These are phyloP conservation scores for Talaromyces atroroseus DNA, from an alignment of 2,329 filamentous ascomycete genomes.

Conservation along the genomic window DNA sequence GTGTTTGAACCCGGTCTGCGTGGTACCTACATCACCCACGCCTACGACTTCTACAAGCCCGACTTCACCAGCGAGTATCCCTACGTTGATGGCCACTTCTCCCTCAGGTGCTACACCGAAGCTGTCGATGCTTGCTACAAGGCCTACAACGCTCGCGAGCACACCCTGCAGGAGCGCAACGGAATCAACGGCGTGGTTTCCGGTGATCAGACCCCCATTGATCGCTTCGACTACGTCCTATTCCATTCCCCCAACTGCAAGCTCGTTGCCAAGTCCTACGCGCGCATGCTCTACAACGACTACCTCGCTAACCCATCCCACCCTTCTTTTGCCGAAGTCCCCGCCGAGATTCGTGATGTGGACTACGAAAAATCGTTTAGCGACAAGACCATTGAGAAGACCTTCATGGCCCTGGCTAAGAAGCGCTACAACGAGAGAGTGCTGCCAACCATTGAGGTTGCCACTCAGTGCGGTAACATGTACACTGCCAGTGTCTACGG, in stretches of 20 bases:
- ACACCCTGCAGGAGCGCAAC: constrained; percentile 49
- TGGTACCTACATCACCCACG: constrained; percentile 74
- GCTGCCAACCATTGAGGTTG: constrained; percentile 65
- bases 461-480: constrained; percentile 68
- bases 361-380: constrained; percentile 73
- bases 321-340: constrained; percentile 66
- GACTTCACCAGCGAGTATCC: constrained; percentile 83
- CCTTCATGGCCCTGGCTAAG: constrained; percentile 77
- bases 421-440: constrained; percentile 78
- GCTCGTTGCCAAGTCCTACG: constrained; percentile 79
- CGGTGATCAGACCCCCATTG: constrained; percentile 57
- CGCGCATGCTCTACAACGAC: constrained; percentile 78
- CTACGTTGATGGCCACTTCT: constrained; percentile 79
- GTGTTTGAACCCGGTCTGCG: constrained; percentile 73
- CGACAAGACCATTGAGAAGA: constrained; percentile 81
- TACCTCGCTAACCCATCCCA: constrained; percentile 66
- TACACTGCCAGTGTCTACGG: constrained; percentile 57
- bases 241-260: constrained; percentile 88
- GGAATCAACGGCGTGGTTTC: constrained; percentile 44
- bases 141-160: constrained; percentile 71
- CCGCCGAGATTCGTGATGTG: constrained; percentile 69
- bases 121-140: constrained; percentile 77
- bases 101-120: constrained; percentile 73
- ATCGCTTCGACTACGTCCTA: constrained; percentile 76
- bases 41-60: constrained; percentile 88